Evolutionary conservation across 2,329 filamentous ascomycete species (phyloP).

Genomic region (Emericellopsis atlantica): DNA sequence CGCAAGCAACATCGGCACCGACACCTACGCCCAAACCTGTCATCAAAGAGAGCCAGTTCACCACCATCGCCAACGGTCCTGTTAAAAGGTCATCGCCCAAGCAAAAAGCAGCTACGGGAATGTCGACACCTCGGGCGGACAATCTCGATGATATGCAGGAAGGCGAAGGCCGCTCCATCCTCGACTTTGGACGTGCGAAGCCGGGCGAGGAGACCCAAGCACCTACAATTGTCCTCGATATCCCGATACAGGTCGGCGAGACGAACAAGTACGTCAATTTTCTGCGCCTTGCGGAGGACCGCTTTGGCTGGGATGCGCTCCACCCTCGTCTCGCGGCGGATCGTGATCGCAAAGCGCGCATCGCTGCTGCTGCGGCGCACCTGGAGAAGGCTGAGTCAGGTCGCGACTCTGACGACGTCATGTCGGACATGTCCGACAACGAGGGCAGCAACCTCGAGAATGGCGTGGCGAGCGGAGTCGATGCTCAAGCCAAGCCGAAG

Average conservation of each 20-base stretch:
- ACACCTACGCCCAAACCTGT: constrained; percentile 18
- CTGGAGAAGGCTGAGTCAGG: constrained; percentile 63
- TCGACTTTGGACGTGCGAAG: constrained; percentile 47
- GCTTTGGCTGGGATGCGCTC: constrained; percentile 87
- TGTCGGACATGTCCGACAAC: constrained; percentile 63
- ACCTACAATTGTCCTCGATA: constrained; percentile 73
- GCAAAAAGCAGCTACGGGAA: constrained; percentile 27
- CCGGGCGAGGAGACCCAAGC: constrained; percentile 46
- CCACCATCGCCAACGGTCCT: constrained; percentile 25
- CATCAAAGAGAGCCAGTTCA: constrained; percentile 24
- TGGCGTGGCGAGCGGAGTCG: constrained; percentile 47
- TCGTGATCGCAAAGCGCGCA: constrained; percentile 73
- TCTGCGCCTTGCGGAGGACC: constrained; percentile 82
- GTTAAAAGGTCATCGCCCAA: constrained; percentile 34
- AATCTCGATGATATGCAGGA: constrained; percentile 33
- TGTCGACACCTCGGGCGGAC: constrained; percentile 34
- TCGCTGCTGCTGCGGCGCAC: constrained; percentile 78
- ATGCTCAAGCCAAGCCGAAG: constrained; percentile 52
- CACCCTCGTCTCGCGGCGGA: constrained; percentile 86
- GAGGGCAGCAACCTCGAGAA: constrained; percentile 87
- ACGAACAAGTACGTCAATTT: constrained; percentile 93
- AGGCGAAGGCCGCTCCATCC: constrained; percentile 39
- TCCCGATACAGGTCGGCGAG: constrained; percentile 62
- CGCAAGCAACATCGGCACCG: constrained; percentile 22
- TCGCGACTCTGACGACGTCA: constrained; percentile 65